Base-by-base conservation (phyloP, 495 filamentous ascomycete species). In the Aspergillus diversus region DNA sequence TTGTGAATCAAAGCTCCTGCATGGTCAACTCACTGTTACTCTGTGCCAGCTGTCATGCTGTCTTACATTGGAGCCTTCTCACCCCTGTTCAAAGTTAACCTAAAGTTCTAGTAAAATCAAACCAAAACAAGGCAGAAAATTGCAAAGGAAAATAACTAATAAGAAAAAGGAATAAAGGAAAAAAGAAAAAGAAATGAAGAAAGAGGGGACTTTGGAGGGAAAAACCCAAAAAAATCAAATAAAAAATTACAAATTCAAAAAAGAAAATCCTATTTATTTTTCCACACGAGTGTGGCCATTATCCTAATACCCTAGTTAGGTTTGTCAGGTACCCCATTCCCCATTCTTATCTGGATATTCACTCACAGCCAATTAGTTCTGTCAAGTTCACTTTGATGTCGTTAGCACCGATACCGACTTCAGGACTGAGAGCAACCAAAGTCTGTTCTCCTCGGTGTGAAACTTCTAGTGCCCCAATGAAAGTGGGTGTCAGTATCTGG, bases 21-120 rank as follows among this genome's bases (percentile, higher is more conserved):
- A 78, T 75, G 63, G 68, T 65, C 69, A 69, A 69, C 62, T 69
- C 66, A 62, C 67, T 75, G 61, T 69, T 58, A 63, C 55, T 60
- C 68, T 63, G 63, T 74, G 74, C 78, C 74, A 80, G 73, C 71
- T 78, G 77, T 75, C 77, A 73, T 67, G 62, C 64, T 59, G 67
- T 75, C 73, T 74, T 72, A 73, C 68, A 74, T 63, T 71, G 68
- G 69, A 70, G 68, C 65, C 62, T 67, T 68, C 62, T 57, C 16
- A 46, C 48, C 57, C 64, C 55, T 55, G 47, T 49, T 55, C 67
- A 65, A 66, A 70, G 70, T 67, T 69, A 65, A 72, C 68, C 66
- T 69, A 70, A 63, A 60, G 66, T 63, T 56, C 61, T 59, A 71
- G 64, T 66, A 69, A 34, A 72, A 64, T 64, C 56, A 57, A 57